Evolutionary conservation across 306 rosid genomes (phyloP).

Genomic region (Cicer cuneatum): DNA sequence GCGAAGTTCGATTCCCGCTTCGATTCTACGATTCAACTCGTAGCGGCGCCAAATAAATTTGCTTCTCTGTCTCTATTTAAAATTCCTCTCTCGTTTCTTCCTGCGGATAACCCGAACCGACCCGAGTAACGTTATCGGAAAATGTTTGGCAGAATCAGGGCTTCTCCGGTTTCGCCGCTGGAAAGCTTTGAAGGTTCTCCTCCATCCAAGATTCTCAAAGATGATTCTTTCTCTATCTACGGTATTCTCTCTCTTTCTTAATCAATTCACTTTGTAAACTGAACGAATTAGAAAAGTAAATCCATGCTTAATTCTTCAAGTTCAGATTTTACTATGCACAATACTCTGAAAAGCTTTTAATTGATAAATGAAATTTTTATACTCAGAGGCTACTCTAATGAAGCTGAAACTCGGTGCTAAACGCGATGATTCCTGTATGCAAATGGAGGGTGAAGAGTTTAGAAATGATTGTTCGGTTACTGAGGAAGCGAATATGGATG

Average conservation of each 20-base stretch:
- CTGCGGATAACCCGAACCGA: conserved; percentile 32
- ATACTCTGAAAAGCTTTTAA: not conserved
- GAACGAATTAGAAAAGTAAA: not conserved
- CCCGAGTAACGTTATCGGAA: not conserved
- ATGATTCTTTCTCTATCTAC: conserved; percentile 78
- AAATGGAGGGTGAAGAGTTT: conserved; percentile 34
- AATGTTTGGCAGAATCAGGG: conserved; percentile 85
- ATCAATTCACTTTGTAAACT: not conserved
- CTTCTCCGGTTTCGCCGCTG: conserved; percentile 58
- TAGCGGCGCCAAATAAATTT: conserved; percentile 40
- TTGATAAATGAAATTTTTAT: not conserved
- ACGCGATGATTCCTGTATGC: conserved; percentile 42
- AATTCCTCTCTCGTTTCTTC: not conserved
- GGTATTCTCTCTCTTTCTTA: conserved; percentile 51
- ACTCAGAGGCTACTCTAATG: conserved; percentile 82
- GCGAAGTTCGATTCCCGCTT: conserved; percentile 62
- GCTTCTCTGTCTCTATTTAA: not conserved
- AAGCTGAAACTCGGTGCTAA: conserved; percentile 81
- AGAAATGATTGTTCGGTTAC: conserved; percentile 46
- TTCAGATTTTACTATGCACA: conserved; percentile 16
- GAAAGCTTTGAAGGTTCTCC: conserved; percentile 73
- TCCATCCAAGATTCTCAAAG: conserved; percentile 75
- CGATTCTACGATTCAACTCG: not conserved
- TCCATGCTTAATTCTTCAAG: conserved; percentile 1
- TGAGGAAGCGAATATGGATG: conserved; percentile 47